Base-by-base conservation (phyloP, 176 grass and related monocot species). In the Musa acuminata region DNA sequence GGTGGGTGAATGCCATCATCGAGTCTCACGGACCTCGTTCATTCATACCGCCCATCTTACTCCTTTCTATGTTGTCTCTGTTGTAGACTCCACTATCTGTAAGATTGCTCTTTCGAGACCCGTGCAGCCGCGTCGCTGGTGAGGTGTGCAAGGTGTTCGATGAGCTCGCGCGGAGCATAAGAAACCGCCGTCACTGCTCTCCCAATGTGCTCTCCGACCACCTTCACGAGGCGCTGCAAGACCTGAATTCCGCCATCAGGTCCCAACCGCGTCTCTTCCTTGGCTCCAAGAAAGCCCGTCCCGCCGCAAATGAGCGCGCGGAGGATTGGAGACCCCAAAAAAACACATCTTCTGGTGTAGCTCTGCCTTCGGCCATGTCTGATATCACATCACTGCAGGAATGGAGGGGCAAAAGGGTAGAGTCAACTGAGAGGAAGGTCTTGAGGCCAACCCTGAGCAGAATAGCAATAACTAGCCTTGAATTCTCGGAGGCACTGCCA, bases 401-500 rank as follows among this genome's bases (percentile, higher is more conserved):
- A 57, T 85, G 77, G 77, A 82, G 49, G 67, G 84, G 22, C 53
- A 75, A 80, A n/a, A 82, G 29, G 27, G 53, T 24, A 24, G 84
- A 87, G 55, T 48, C 55, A 1, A 54, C 2, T 21, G 84, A 93
- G 74, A 78, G 72, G 26, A 64, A 57, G 66, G 72, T 68, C 9
- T 66, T 91, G 62, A 82, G 87, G 68, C 87, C 82, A 50, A 98
- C 90, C 21, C 82, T 93, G 23, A 98, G 94, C 72, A 98, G 89
- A 86, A 91, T 91, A 62, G 90, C 79, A 49, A 71, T 88, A 19
- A 89, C 82, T 8, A 96, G 89, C 80, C 88, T 93, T 1, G 94
- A 93, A 78, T 93, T 98, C 57, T 98, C 90, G 1, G 80, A 98
- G 70, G 94, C 94, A 29, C 88, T 98, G 5, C 90, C 94, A 25